phyloP scores from a whole-genome alignment of 2,329 filamentous ascomycete genomes.

The Monilinia polystroma region DNA sequence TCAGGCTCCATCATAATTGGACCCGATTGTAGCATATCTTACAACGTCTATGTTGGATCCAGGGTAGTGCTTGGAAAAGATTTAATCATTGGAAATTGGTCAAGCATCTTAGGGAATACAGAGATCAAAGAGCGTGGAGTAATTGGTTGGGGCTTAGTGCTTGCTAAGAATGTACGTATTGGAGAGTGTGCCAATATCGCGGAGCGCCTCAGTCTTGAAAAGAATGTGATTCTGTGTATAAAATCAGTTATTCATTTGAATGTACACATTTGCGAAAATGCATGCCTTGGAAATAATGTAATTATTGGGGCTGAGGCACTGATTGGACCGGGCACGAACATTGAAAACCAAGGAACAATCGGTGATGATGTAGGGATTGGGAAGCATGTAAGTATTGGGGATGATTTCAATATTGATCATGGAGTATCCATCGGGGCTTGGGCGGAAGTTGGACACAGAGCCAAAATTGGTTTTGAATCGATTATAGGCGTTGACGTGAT shows the following conservation, averaged over 20 bases:
- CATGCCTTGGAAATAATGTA: not conserved
- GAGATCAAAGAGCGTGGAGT: not conserved
- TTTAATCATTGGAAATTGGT: not conserved
- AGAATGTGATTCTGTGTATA: not conserved
- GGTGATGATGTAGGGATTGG: not conserved
- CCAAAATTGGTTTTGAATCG: too few relatives aligned
- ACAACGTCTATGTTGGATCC: not conserved
- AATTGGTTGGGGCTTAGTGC: not conserved
- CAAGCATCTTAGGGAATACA: not conserved
- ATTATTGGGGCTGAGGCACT: accelerated
- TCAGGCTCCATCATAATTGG: not conserved
- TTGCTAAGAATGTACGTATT: not conserved
- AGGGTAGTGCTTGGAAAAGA: not conserved
- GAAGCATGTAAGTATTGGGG: not conserved
- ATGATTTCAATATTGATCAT: too few relatives aligned
- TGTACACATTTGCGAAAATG: not conserved
- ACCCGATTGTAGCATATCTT: accelerated
- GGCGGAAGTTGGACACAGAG: too few relatives aligned
- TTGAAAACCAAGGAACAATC: not conserved
- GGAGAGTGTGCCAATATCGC: not conserved
- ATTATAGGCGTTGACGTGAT: too few relatives aligned
- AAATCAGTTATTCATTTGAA: not conserved
- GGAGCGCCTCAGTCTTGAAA: not conserved
- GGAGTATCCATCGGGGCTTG: too few relatives aligned
- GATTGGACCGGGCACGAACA: too few relatives aligned